phyloP scores from a whole-genome alignment of 2,329 filamentous ascomycete genomes.

The Knufia petricola region DNA sequence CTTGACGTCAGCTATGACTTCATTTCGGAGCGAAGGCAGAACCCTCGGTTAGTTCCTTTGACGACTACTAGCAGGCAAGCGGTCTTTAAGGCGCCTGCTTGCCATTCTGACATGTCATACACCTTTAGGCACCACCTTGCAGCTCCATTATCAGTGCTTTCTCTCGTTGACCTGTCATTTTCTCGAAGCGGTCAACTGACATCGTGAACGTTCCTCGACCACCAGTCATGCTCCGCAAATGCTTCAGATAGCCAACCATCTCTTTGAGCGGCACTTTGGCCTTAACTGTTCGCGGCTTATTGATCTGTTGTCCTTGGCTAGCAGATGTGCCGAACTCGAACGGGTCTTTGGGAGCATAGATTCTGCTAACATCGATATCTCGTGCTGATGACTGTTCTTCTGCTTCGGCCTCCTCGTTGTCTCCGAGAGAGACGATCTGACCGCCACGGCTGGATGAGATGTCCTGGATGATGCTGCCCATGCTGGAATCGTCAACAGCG shows the following conservation, averaged over 20 bases:
- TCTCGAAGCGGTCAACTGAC: constrained; percentile 62
- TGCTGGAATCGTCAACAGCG: constrained; percentile 68
- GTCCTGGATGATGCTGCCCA: constrained; percentile 76
- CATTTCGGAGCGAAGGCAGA: too few species aligned
- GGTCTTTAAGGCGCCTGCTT: too few species aligned
- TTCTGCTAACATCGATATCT: constrained; percentile 58
- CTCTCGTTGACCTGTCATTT: constrained; percentile 52
- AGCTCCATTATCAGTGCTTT: constrained; percentile 44
- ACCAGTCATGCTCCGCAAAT: constrained; percentile 77
- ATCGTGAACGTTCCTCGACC: constrained; percentile 72
- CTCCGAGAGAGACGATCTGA: constrained; percentile 61
- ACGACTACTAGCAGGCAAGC: not conserved
- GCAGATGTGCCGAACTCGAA: constrained; percentile 44
- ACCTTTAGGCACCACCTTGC: constrained; percentile 27
- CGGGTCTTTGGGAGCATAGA: constrained; percentile 84
- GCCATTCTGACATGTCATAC: too few species aligned
- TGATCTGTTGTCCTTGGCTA: constrained; percentile 22
- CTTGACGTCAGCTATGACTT: too few species aligned
- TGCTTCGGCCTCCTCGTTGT: constrained; percentile 30
- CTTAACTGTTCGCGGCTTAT: constrained; percentile 55
- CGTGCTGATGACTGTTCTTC: constrained; percentile 19
- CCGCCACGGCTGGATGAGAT: constrained; percentile 64
- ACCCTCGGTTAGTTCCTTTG: too few species aligned
- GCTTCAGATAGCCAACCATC: constrained; percentile 90
- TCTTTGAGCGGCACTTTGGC: constrained; percentile 89